These are phyloP conservation scores for Suillus plorans DNA, from an alignment of 768 basidiomycete genomes.

Conservation along the genomic window DNA sequence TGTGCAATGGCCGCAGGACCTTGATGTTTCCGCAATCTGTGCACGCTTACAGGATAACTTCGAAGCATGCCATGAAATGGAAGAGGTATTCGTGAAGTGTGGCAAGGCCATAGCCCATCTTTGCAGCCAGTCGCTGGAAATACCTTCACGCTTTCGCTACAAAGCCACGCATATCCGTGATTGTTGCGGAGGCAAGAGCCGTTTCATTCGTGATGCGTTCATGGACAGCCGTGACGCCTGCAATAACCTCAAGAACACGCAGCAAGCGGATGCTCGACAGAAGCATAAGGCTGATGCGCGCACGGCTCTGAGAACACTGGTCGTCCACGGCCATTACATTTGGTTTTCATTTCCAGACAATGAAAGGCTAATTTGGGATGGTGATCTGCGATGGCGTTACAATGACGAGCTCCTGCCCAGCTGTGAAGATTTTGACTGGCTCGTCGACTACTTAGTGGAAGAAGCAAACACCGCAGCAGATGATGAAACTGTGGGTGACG, in stretches of 20 bases:
- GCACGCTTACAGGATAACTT: background rate
- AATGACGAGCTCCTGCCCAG: background rate
- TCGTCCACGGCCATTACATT: too few relatives aligned
- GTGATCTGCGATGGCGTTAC: background rate
- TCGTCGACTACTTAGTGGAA: background rate
- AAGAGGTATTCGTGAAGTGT: background rate
- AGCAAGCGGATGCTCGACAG: background rate
- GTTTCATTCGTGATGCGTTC: background rate
- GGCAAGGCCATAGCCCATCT: background rate
- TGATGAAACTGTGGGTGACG: background rate
- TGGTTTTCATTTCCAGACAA: too few relatives aligned
- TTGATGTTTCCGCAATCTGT: background rate
- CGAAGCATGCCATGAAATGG: background rate
- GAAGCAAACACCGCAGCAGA: background rate
- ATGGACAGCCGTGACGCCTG: background rate
- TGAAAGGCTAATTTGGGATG: background rate
- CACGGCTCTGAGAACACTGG: background rate
- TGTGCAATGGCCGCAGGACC: background rate
- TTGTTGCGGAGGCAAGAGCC: background rate
- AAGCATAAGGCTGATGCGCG: background rate
- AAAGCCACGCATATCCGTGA: too few relatives aligned
- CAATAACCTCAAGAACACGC: background rate
- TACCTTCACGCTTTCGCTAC: background rate
- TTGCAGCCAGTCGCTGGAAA: background rate
- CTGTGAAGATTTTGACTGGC: background rate